A percentile compares a stretch with the other conserved stretches of the same genome.
phyloP scores from a whole-genome alignment of 495 filamentous ascomycete genomes.

The Thozetella sp. region DNA sequence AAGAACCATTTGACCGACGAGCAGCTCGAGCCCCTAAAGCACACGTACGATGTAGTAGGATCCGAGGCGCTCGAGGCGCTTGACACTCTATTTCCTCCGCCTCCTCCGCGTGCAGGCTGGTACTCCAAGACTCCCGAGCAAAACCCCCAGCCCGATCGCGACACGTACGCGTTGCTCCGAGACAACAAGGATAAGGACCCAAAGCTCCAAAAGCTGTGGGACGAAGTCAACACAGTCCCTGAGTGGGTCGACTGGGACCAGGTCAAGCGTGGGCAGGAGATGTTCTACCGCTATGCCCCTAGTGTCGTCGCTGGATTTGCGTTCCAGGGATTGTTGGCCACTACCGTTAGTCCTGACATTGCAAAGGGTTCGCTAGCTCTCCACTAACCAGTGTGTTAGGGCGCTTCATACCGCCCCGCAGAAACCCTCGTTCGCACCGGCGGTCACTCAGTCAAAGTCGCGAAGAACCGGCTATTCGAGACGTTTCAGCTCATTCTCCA shows the following conservation, averaged over 20 bases:
- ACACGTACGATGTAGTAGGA: too few species aligned
- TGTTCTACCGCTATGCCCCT: conserved; percentile 74
- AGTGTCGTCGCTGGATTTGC: conserved; percentile 61
- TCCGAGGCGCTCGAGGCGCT: too few species aligned
- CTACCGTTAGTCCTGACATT: conserved; percentile 56
- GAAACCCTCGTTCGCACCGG: conserved; percentile 78
- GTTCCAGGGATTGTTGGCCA: conserved; percentile 66
- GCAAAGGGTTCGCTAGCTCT: too few species aligned
- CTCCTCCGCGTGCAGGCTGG: too few species aligned
- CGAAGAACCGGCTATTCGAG: conserved; percentile 69
- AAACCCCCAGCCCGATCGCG: conserved; percentile 38
- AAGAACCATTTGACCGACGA: too few species aligned
- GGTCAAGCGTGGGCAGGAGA: conserved; percentile 68
- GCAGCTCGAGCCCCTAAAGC: too few species aligned
- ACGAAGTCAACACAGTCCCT: conserved; percentile 68
- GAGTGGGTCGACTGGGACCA: conserved; percentile 84
- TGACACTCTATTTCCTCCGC: too few species aligned
- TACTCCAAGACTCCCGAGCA: too few species aligned
- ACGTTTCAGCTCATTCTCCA: conserved; percentile 75
- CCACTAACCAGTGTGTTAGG: too few species aligned
- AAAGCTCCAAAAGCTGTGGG: conserved; percentile 64
- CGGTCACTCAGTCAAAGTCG: conserved; percentile 71
- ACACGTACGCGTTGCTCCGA: conserved; percentile 63
- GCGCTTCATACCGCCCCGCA: too few species aligned
- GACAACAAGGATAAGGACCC: conserved; percentile 58